Base-by-base conservation (phyloP, 75 land plant species). In the Picea glauca region DNA sequence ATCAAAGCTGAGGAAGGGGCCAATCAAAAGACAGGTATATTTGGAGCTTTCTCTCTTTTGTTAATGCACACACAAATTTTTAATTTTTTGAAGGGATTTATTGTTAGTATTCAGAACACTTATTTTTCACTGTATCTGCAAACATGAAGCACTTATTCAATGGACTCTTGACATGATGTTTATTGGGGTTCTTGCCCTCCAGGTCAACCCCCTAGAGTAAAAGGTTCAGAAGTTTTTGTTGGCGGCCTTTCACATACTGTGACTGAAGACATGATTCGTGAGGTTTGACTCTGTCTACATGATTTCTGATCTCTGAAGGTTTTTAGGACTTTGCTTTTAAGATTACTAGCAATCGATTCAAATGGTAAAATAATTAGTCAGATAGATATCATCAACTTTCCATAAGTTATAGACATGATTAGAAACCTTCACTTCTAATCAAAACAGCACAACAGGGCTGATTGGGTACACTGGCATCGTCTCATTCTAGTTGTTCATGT, bases 221-320 rank as follows among this genome's bases (percentile, higher is more conserved):
- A 77, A 64, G 87, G 87, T 18, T 58, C 87, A 1, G 87, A 85
- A 77, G 84, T 85, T 13, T 85, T 85, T 75, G 82, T 85, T 61
- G 87, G 87, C 26, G 87, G 84, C 12, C 76, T 85, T 50, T 26
- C 78, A 30, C 79, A 60, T 15, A n/a, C 81, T 23, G 76, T 80
- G 13, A 83, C 79, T 31, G 87, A 85, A 62, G 56, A 63, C 38
- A 80, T 78, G 59, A 79, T 85, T 62, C 78, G 58, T 15, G 76
- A 85, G 84, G 87, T 85, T 1, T 38, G 31, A 13, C 26, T n/a
- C 70, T 66, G 3, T 17, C 13, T 8, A 33, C 1, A 66, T 5
- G 38, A 35, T 18, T 8, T 33, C 18, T 32, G 43, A 66, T 35
- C n/a, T 33, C 30, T 15, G 43, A 64, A 13, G 15, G 14, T 13